Evolutionary conservation across 2,329 filamentous ascomycete species (phyloP), one percentile per base, ranked within the genome.

Genomic region (Dactylellina cionopaga): DNA sequence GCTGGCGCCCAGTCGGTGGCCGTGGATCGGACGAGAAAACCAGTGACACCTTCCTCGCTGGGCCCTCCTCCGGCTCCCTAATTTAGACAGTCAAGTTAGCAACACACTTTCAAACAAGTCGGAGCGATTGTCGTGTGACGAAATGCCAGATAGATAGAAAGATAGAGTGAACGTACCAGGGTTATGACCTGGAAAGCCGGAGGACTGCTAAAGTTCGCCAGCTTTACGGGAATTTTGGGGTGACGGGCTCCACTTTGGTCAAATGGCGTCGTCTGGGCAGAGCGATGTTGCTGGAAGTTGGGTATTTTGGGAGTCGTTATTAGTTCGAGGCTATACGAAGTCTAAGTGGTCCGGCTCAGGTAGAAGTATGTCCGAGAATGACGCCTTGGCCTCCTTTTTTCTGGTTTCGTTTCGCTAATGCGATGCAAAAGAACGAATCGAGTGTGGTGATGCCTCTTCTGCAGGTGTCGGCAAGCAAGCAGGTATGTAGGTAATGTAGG

Each of bases 11-110:
- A 99, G 74, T 88, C 86, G 56, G 90, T 87, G 27, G 89, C 86
- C 7, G 90, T 85, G 3, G 94, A 94, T 47, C 94, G 90, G 47
- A 98, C 91, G 17, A 99, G 86, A 66, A 98, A 88, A 1, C 92
- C 92, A 0, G 94, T 97, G 22, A 92, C 90, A 79, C 93, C 95
- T 80, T 92, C 89, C 84, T 99, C 95, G 77, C 87, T 86, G 29
- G 95, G 95, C 56, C 95, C 95, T 68, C 95, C 95, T 54, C 92
- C 92, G 46, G 92, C 88, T 75, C 95, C 95, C 66, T 71, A 60
- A 25, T 9, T 29, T 17, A 41, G 25, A 5, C 41, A 41, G n/a
- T n/a, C 25, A 19, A 58, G 33, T 68, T 55, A 60, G 55, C 47
- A 47, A 13, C 33, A 41, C 25, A 11, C 19, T 24, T 35, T n/a